Evolutionary conservation across 1,284 basidiomycete species (phyloP).

Genomic region (Chalciporus sp.): DNA sequence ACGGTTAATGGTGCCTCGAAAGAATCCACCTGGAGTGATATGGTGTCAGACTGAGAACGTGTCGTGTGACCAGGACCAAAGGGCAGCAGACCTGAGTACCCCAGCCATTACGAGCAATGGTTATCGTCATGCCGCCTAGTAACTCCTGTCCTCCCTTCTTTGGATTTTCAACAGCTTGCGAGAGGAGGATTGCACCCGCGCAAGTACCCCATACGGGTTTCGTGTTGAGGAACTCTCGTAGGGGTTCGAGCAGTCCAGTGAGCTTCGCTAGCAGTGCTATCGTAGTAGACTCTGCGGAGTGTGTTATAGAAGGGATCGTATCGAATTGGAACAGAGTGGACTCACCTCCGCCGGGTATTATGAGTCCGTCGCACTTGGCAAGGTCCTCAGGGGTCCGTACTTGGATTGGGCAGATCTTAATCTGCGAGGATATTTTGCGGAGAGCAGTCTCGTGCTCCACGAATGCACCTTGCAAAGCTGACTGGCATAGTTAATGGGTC

Average conservation of each 20-base stretch:
- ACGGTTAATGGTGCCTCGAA: slow-evolving; percentile 83
- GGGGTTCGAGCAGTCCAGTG: slow-evolving; percentile 78
- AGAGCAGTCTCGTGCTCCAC: slow-evolving; percentile 82
- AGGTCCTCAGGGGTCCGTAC: slow-evolving; percentile 83
- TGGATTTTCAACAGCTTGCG: slow-evolving; percentile 70
- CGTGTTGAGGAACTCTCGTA: slow-evolving; percentile 66
- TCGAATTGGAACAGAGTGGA: slow-evolving; percentile 3
- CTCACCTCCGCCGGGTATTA: slow-evolving; percentile 89
- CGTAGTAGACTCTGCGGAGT: slow-evolving; percentile 80
- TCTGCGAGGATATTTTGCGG: slow-evolving; percentile 53
- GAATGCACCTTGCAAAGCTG: slow-evolving; percentile 94
- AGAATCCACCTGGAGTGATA: slow-evolving; percentile 71
- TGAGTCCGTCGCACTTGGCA: slow-evolving; percentile 76
- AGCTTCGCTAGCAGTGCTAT: slow-evolving; percentile 86
- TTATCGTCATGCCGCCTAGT: slow-evolving; percentile 81
- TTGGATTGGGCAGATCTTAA: slow-evolving; percentile 54
- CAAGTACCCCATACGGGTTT: slow-evolving; percentile 96
- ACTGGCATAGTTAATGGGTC: slow-evolving; percentile 2
- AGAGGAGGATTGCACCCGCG: slow-evolving; percentile 92
- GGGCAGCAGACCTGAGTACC: slow-evolving; percentile 65
- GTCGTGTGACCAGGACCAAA: background rate
- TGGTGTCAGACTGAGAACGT: background rate
- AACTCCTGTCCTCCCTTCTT: slow-evolving; percentile 91
- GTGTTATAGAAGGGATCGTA: slow-evolving; percentile 3
- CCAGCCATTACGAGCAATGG: slow-evolving; percentile 90